Percentiles rank a stretch among this genome's conserved stretches.
Conservation (phyloP, 352 stramenopile species). For the Pythium volutum region DNA sequence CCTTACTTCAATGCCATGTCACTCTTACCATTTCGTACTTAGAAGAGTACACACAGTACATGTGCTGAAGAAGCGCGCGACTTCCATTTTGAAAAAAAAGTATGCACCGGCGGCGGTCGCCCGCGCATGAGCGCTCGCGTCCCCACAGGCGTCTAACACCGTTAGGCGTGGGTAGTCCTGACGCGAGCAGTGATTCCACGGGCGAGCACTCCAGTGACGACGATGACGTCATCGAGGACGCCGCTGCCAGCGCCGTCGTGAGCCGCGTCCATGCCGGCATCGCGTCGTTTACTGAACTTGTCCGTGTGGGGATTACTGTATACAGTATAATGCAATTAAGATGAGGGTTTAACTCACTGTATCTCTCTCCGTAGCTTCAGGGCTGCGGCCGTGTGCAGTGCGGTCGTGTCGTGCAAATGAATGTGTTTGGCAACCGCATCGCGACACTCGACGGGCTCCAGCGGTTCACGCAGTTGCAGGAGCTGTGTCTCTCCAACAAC, state of each 20-base stretch:
- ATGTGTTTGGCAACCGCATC: slow-evolving; percentile 73
- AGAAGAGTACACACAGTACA: not conserved
- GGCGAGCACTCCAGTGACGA: not conserved
- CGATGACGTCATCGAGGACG: not conserved
- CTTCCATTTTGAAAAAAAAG: not conserved
- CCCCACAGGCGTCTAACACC: not conserved
- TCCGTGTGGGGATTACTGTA: not conserved
- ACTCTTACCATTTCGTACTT: not conserved
- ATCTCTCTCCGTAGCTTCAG: not conserved
- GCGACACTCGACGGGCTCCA: slow-evolving; percentile 65
- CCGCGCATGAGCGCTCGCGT: not conserved
- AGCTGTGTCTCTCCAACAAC: slow-evolving; percentile 83
- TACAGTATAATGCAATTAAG: not conserved
- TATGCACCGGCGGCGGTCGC: not conserved
- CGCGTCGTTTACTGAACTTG: slow-evolving; percentile 14
- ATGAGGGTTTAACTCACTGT: not conserved
- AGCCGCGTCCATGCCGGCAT: slow-evolving; percentile 22
- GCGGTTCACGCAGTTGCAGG: slow-evolving; percentile 50
- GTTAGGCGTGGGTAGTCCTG: not conserved
- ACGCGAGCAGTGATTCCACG: not conserved
- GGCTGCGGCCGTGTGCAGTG: slow-evolving; percentile 23
- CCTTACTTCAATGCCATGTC: not conserved
- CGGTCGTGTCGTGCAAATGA: slow-evolving; percentile 60
- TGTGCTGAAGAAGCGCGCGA: not conserved
- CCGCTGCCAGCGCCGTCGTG: not conserved